Conservation (phyloP, 1,284 basidiomycete genomes). For the Fomitiporia mediterranea region DNA sequence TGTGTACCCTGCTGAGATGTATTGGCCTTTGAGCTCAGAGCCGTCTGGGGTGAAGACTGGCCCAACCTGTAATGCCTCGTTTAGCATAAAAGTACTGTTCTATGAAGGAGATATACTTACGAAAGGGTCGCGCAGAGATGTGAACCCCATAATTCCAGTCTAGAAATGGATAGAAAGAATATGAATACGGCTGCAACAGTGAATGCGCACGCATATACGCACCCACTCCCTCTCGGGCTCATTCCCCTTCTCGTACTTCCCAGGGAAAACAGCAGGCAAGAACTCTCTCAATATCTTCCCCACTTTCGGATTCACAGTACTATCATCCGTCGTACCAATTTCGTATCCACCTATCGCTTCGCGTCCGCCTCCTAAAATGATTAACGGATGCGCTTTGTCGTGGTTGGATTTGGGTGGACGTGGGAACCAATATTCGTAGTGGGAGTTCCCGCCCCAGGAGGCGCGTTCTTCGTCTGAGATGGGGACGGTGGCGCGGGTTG, state of each 20-base stretch:
- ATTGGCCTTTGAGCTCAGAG: slow-evolving; percentile 46
- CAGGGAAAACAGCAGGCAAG: slow-evolving; percentile 55
- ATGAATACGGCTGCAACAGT: slow-evolving; percentile 5
- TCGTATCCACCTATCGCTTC: slow-evolving; percentile 44
- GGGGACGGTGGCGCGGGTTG: slow-evolving; percentile 48
- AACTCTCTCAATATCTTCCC: slow-evolving; percentile 50
- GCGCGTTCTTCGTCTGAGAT: slow-evolving; percentile 30
- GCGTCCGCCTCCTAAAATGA: slow-evolving; percentile 73
- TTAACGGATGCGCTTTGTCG: slow-evolving; percentile 38
- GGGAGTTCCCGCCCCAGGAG: slow-evolving; percentile 45
- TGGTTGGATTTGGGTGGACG: slow-evolving; percentile 39
- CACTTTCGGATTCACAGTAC: slow-evolving; percentile 43
- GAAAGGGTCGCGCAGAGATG: slow-evolving; percentile 58
- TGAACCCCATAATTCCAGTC: slow-evolving; percentile 84
- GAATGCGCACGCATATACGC: slow-evolving; percentile 22
- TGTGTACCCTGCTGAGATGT: slow-evolving; percentile 68
- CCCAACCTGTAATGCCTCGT: slow-evolving; percentile 51
- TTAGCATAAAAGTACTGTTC: neutral
- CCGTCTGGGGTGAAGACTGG: slow-evolving; percentile 41
- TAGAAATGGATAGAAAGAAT: slow-evolving; percentile 25
- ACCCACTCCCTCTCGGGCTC: slow-evolving; percentile 77
- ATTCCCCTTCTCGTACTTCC: slow-evolving; percentile 39
- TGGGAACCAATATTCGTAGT: slow-evolving; percentile 79
- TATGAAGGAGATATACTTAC: slow-evolving; percentile 40
- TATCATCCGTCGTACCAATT: slow-evolving; percentile 58